Evolutionary conservation across 2,329 filamentous ascomycete species (phyloP), one percentile per base, ranked within the genome.

Genomic region (Berkeleyomyces basicola): DNA sequence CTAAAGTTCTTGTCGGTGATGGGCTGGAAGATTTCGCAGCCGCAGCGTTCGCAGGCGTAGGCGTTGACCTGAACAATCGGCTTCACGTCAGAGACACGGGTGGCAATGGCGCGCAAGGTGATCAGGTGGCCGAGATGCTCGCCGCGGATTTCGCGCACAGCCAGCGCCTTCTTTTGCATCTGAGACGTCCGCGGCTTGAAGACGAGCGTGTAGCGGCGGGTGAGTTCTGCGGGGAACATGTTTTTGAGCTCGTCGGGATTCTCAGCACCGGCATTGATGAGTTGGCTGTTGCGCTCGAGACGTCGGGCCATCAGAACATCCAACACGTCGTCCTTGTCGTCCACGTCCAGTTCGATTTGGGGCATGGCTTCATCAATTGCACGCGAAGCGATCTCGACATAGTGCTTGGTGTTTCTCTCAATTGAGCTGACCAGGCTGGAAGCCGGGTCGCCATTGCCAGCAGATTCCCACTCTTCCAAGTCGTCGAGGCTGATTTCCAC

Each of bases 41-140:
- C 93, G 70, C 93, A 99, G 66, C 90, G 85, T 73, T 99, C 93
- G 75, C 93, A 99, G 61, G 91, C 93, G 74, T 99, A 99, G 44
- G 93, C 93, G 72, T 95, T 96, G 70, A 99, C 95, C 71, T 92
- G 88, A n/a, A 97, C 88, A 9, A 93, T 85, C 44, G 93, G 93
- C 78, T 99, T 99, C 69, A 99, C 93, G 71, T 99, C 93, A 1
- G 93, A 96, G 1, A 97, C 93, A 70, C 93, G 82, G 1, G 93
- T 99, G 2, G 91, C 86, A 67, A 99, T 99, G 67, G 91, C 92
- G 64, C 93, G 85, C 58, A 99, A 82, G 3, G 93, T 97, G 72
- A 99, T 97, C 66, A 99, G 82, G 69, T 88, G 85, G 58, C 93
- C 93, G 2, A 99, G 81, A 72, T 99, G 89, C 69, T 96, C 91